These are phyloP conservation scores for Crotalaria pallida DNA, from an alignment of 306 rosid species.

Conservation along the genomic window DNA sequence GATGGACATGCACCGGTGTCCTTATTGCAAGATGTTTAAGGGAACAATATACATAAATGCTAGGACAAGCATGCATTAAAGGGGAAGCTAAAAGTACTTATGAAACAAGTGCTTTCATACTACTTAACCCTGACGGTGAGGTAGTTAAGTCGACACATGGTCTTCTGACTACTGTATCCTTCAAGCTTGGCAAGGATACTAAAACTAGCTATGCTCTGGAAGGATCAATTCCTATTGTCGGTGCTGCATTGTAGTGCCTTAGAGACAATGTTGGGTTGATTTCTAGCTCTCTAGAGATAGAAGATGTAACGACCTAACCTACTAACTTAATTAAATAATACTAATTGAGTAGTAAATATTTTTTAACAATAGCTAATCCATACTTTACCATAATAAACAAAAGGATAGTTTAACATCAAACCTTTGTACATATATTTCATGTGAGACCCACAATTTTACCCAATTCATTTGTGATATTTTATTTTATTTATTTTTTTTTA, in stretches of 20 bases:
- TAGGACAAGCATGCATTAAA: constrained; percentile 67
- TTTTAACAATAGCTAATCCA: no score
- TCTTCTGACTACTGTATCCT: constrained; percentile 73
- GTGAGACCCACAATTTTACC: no score
- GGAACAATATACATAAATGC: constrained; percentile 91
- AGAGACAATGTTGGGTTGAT: constrained; percentile 76
- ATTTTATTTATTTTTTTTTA: no score
- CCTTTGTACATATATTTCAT: no score
- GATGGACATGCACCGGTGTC: constrained; percentile 72
- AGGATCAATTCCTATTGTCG: constrained; percentile 94
- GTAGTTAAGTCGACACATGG: constrained; percentile 58
- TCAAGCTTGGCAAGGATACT: constrained; percentile 67
- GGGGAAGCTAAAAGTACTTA: constrained; percentile 94
- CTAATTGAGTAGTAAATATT: no score
- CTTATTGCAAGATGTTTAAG: constrained; percentile 85
- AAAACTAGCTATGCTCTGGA: constrained; percentile 74
- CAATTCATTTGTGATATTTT: no score
- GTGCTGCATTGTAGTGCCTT: constrained; percentile 98
- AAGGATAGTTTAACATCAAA: no score
- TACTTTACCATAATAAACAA: no score
- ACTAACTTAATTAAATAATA: no score
- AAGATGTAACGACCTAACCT: no score
- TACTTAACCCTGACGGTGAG: constrained; percentile 70
- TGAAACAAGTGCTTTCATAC: constrained; percentile 90
- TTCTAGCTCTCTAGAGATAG: constrained; percentile 57